Evolutionary conservation across 176 grass and related monocot genomes (phyloP).

Genomic region (Oryza rufipogon): DNA sequence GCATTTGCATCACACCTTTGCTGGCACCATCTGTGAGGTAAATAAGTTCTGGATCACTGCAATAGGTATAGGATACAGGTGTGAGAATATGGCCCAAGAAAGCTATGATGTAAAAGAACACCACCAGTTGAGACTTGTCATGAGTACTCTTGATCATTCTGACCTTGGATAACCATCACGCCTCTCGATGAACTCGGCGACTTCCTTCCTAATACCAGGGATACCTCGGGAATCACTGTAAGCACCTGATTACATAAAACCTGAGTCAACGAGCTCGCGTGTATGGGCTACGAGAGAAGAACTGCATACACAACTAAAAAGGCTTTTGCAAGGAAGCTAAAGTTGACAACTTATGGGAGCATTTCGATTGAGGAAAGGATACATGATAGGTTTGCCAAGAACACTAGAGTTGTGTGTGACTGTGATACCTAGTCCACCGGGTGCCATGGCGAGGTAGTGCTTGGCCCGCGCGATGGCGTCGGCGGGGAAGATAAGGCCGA

Average conservation of each 20-base stretch:
- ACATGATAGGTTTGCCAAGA: not conserved
- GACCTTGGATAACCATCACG: slow-evolving; percentile 97
- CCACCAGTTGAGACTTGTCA: slow-evolving; percentile 1
- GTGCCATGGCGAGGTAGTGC: slow-evolving; percentile 84
- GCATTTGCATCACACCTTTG: slow-evolving; percentile 96
- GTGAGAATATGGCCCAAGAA: slow-evolving; percentile 7
- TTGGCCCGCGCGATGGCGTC: slow-evolving; percentile 94
- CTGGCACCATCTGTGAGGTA: slow-evolving; percentile 96
- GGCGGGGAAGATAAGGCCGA: slow-evolving; percentile 88
- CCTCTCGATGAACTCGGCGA: slow-evolving; percentile 88
- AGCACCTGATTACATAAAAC: slow-evolving; percentile 63
- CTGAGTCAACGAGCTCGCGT: slow-evolving; percentile 5
- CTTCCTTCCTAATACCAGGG: slow-evolving; percentile 92
- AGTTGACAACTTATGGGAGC: not conserved
- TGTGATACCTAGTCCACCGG: slow-evolving; percentile 81
- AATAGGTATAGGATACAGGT: slow-evolving; percentile 13
- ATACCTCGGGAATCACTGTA: slow-evolving; percentile 99
- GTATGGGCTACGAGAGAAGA: not conserved
- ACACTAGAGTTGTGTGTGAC: not conserved
- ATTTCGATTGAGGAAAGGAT: not conserved
- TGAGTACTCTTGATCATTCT: slow-evolving; percentile 8
- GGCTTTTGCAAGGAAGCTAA: not conserved
- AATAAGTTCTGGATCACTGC: slow-evolving; percentile 95
- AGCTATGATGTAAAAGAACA: not conserved
- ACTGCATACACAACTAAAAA: not conserved